These are phyloP conservation scores for Cavenderia fasciculata DNA, from an alignment of 78 protist genomes.

Conservation along the genomic window DNA sequence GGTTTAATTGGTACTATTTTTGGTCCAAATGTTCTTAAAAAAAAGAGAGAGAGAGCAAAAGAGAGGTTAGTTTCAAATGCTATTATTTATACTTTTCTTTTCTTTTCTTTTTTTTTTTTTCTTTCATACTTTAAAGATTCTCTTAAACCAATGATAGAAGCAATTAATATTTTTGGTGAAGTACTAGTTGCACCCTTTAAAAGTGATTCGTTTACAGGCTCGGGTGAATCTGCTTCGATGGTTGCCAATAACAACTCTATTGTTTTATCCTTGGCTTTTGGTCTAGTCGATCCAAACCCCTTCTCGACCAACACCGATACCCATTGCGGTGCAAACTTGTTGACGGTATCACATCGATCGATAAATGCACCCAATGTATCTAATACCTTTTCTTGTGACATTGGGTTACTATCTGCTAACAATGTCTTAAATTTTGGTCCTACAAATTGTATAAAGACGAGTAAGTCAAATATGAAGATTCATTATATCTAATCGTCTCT, in stretches of 20 bases:
- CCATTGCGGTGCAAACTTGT: constrained; percentile 51
- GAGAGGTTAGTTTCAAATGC: background rate
- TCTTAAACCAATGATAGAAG: constrained; percentile 12
- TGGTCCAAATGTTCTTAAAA: constrained; percentile 63
- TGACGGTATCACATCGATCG: constrained; percentile 63
- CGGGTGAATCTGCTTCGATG: constrained; percentile 57
- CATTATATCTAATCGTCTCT: too few species aligned
- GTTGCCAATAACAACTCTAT: constrained; percentile 19
- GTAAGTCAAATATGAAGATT: too few species aligned
- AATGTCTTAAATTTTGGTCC: constrained; percentile 41
- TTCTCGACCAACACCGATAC: constrained; percentile 52
- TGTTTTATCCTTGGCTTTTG: constrained; percentile 51
- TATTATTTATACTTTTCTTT: constrained; percentile 1
- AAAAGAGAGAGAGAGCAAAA: background rate
- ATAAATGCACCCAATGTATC: constrained; percentile 67
- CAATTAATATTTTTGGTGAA: constrained; percentile 30
- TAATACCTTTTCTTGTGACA: constrained; percentile 62
- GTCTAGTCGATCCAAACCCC: constrained; percentile 34
- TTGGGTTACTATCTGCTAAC: constrained; percentile 63
- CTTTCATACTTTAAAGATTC: constrained; percentile 28
- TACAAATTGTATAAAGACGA: too few species aligned
- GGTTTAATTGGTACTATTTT: constrained; percentile 37
- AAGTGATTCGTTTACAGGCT: constrained; percentile 43
- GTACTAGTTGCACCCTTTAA: constrained; percentile 43
- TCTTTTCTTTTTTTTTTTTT: too few species aligned